Base-by-base conservation (phyloP, 345 rosid genomes). In the Mallotus nudiflorus region DNA sequence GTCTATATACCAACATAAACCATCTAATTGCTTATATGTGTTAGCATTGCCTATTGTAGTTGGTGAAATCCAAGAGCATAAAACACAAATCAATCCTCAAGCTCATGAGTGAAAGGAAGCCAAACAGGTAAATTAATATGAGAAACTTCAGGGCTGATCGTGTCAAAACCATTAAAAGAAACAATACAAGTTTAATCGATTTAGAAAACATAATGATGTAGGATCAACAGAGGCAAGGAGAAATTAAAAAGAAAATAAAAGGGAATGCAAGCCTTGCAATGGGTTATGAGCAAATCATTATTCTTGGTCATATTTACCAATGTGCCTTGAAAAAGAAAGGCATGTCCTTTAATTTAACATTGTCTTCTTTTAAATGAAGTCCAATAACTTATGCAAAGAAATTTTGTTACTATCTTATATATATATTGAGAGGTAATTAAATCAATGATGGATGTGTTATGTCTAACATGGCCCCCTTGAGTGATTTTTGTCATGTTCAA, bases 231-330 rank as follows among this genome's bases (percentile, higher is more conserved):
- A 81, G 60, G 69, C 76, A 69, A 78, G 81, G 56, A 39, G 85
- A 78, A 65, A 24, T 56, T 28, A 88, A 70, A 77, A 90, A 70
- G 65, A 87, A 80, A 80, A 65, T 77, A 49, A 87, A 81, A 85
- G 84, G 71, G 53, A 45, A 73, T 75, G 82, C 75, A 64, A 70
- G 80, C 20, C 48, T 56, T 65, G 33, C 37, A 40, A 82, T 90
- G 88, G 99, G 91, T 81, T 70, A 46, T 74, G 97, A 92, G 42
- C 92, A 86, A 71, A 90, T 84, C 65, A 78, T 87, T 20, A 82
- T 91, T 65, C 79, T 96, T 54, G 89, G 88, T 62, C 82, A 74
- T 66, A 62, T 73, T 10, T 91, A 90, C 82, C 95, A 86, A 74
- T 78, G n/a, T n/a, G n/a, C n/a, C n/a, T n/a, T n/a, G n/a, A n/a